Conservation (phyloP, 108 stramenopile genomes). For the Skeletonema potamos region DNA sequence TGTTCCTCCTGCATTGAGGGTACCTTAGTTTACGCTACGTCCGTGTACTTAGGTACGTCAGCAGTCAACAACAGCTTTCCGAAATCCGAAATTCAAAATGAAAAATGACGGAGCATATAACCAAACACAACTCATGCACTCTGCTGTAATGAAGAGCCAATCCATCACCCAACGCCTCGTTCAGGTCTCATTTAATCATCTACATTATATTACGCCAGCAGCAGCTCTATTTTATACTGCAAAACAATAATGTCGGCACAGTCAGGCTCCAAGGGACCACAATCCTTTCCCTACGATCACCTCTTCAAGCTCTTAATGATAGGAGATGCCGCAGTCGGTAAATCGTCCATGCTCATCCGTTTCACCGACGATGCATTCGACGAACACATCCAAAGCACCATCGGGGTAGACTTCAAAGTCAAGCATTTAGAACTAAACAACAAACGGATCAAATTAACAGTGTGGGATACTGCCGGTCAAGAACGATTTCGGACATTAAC, state of each 20-base stretch:
- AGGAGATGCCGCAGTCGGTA: constrained; percentile 98
- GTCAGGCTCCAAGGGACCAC: constrained; percentile 39
- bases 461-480: constrained; percentile 99
- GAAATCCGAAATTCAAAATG: no score
- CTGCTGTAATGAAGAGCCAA: no score
- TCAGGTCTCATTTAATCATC: no score
- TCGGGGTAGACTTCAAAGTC: constrained; percentile 98
- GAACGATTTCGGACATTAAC: constrained; percentile 99
- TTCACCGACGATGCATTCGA: constrained; percentile 99
- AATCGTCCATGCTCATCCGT: constrained; percentile 95
- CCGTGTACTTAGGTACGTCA: no score
- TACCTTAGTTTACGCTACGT: no score
- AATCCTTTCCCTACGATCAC: constrained; percentile 94
- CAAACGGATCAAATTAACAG: constrained; percentile 93
- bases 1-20: no score
- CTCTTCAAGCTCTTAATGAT: constrained; percentile 98
- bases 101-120: no score
- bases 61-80: no score
- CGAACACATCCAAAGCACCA: constrained; percentile 96
- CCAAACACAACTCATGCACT: no score
- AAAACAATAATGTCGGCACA: constrained; percentile 8
- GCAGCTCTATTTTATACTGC: not conserved
- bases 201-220: no score
- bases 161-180: no score
- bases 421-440: constrained; percentile 82